A percentile compares a stretch with the other conserved stretches of the same genome.
phyloP scores from a whole-genome alignment of 2,329 filamentous ascomycete species.

The Ceratocystis lukuohia region DNA sequence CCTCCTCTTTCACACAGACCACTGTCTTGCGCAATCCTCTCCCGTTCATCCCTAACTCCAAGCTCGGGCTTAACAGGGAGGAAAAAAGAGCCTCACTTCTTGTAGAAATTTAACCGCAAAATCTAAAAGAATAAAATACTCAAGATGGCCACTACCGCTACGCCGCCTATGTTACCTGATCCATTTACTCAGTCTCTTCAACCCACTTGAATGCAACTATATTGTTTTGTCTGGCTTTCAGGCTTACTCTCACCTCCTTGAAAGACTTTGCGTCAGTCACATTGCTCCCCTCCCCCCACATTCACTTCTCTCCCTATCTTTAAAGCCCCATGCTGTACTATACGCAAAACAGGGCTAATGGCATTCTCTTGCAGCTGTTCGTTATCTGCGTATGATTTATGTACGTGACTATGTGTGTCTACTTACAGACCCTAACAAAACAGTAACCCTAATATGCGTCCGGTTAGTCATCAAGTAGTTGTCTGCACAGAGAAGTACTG shows the following conservation, averaged over 20 bases:
- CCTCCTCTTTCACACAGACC: not conserved
- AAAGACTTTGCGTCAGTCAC: not conserved
- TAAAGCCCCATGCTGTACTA: too few relatives aligned
- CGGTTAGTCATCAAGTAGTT: too few relatives aligned
- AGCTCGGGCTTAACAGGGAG: not conserved
- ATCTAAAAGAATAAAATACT: too few relatives aligned
- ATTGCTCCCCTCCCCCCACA: not conserved
- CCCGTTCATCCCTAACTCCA: not conserved
- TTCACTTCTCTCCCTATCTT: not conserved
- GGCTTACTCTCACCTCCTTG: not conserved
- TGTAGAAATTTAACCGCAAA: not conserved
- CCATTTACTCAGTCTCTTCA: too few relatives aligned
- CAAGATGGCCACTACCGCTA: too few relatives aligned
- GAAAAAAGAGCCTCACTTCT: conserved; percentile 6
- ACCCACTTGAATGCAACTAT: not conserved
- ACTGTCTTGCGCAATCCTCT: not conserved
- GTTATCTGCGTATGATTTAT: too few relatives aligned
- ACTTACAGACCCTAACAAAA: too few relatives aligned
- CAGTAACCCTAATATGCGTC: too few relatives aligned
- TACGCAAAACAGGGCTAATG: not conserved
- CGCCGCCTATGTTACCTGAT: too few relatives aligned
- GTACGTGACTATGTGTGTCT: too few relatives aligned
- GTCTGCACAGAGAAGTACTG: too few relatives aligned
- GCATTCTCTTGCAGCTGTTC: not conserved
- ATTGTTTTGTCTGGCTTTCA: not conserved